Evolutionary conservation across 495 filamentous ascomycete species (phyloP), one percentile per base, ranked within the genome.

Genomic region (Trichocladium antarcticum): DNA sequence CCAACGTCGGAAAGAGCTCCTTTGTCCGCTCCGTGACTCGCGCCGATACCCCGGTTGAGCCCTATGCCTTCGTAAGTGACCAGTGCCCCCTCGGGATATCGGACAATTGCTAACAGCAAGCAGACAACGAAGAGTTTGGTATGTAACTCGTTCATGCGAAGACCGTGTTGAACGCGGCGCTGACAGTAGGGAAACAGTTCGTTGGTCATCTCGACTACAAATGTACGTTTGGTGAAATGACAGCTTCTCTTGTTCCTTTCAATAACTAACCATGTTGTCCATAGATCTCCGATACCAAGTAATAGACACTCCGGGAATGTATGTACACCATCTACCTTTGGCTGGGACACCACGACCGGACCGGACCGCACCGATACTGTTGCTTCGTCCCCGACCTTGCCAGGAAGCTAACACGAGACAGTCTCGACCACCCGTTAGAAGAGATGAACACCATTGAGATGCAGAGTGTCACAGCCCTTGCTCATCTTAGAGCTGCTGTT

Each of bases 381-480:
- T n/a, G 35, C 35, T 37, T 17, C n/a, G n/a, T n/a, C n/a, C 35
- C n/a, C 17, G 17, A 11, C 11, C n/a, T 11, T 10, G n/a, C 14
- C 7, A 3, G 14, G 17, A 51, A 20, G 34, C 53, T 51, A 43
- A 54, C 40, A 14, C 41, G 5, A 35, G 12, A n/a, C 37, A 58
- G 52, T 63, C 74, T 97, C 48, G 92, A 98, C 61, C 93, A 98
- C 64, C 93, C 92, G 12, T 76, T 98, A 9, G 93, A 97, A 68
- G 92, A 98, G 71, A 98, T 98, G 92, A 98, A 97, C 70, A 96
- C 92, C 9, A 98, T 98, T 64, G 93, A 98, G 68, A 96, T 97
- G 89, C 92, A 74, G 57, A 89, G 83, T 14, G 96, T 98, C 53
- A 96, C 90, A 11, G 92, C 92, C 9, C 93, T 98, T 68, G 92